phyloP scores from a whole-genome alignment of 1,284 basidiomycete genomes.

The Psilocybe mexicana region DNA sequence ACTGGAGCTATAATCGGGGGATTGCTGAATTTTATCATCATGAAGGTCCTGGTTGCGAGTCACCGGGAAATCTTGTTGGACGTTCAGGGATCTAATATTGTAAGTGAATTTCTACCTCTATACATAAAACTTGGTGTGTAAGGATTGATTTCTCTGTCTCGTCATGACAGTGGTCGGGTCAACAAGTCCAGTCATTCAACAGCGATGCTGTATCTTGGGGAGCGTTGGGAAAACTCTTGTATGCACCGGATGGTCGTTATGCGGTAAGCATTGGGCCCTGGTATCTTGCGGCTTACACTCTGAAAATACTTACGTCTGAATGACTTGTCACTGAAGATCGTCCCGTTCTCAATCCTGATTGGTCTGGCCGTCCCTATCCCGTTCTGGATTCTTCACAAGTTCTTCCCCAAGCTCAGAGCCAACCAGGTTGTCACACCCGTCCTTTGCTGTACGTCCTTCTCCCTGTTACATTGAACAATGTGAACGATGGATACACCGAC shows the following conservation, averaged over 20 bases:
- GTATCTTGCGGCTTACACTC: no score
- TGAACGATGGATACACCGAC: not conserved
- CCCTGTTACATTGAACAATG: not conserved
- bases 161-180: conserved; percentile 44
- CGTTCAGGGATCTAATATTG: conserved; percentile 42
- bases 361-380: conserved; percentile 54
- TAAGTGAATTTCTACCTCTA: conserved; percentile 10
- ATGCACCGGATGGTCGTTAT: conserved; percentile 48
- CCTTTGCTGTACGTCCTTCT: conserved; percentile 37
- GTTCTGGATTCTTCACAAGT: conserved; percentile 51
- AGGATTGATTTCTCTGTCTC: no score
- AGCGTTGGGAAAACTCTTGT: conserved; percentile 54
- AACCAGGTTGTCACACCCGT: conserved; percentile 51
- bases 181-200: conserved; percentile 50
- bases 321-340: conserved; percentile 34
- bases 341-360: conserved; percentile 53
- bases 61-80: conserved; percentile 43
- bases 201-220: conserved; percentile 60
- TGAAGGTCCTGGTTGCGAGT: conserved; percentile 47
- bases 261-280: conserved; percentile 29
- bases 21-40: conserved; percentile 46
- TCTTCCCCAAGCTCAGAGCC: conserved; percentile 48
- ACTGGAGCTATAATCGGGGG: conserved; percentile 52
- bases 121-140: no score
- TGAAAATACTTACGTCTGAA: not conserved